Base-by-base conservation (phyloP, 1,139 yeast genomes). In the Lodderomyces metapsilosis region DNA sequence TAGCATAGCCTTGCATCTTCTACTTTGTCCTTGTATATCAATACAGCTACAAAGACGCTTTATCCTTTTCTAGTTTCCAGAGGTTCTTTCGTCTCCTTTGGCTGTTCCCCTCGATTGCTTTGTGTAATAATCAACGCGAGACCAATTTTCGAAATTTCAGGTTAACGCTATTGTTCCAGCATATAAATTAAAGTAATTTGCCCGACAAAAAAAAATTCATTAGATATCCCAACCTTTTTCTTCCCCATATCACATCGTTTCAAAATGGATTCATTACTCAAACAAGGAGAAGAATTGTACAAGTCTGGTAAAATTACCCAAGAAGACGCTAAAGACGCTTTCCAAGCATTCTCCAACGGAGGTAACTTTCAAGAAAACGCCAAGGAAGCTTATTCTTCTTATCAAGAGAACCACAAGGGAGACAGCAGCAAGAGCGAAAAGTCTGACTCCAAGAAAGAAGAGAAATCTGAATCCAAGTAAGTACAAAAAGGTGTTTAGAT, bases 241-340 rank as follows among this genome's bases (percentile, higher is more conserved):
- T 23, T 23, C 9, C 30, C 13, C 5, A 9, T 4, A n/a, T 25
- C 30, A 25, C 11, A 25, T 25, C 16, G n/a, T 3, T 15, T n/a
- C 15, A 12, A 25, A 39, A 49, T 49, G 52, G 49, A 43, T 41
- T 43, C 41, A 38, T 37, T 50, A 36, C 20, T 51, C 18, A 42
- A 44, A 36, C 43, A 52, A 44, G 54, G 53, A 41, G 42, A 49
- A 43, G 44, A 48, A 35, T 48, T 49, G 25, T 30, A 38, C 34
- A 41, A 41, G 24, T 42, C 45, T 15, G 52, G 52, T 47, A 43
- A 46, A 32, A 36, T 49, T 37, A 48, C 48, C 51, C 35, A 51
- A 33, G 60, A 61, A 44, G 71, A 66, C 40, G 69, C 68, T 42
- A 55, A 64, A 52, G 62, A 58, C 36, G 71, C 64, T 43, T 67